Base-by-base conservation (phyloP, 352 stramenopile species). In the Phytopythium kandeliae region DNA sequence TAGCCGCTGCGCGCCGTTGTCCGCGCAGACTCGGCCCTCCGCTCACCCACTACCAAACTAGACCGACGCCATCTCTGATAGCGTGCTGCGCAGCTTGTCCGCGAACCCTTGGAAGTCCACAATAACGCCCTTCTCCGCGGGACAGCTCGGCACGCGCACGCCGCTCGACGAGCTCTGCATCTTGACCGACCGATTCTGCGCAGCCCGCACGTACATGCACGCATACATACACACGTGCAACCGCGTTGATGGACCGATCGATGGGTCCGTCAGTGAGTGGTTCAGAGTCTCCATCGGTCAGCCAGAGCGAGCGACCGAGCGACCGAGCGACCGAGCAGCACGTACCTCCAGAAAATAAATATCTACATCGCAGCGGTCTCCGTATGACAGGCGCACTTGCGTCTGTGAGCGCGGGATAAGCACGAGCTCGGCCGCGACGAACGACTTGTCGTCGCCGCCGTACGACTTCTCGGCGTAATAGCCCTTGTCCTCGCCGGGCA, bases 321-420 rank as follows among this genome's bases (percentile, higher is more conserved):
- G 5, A 5, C 19, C 43, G 10, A 30, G 17, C 21, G n/a, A 7
- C 26, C 43, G 40, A 48, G 41, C 24, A 13, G 19, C 0, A 49
- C 65, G 33, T 63, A 92, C 83, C 83, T 92, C 77, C 57, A 94
- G 71, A 50, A 94, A 94, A 89, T 89, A 92, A 86, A 94, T 89
- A 89, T 94, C 83, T 67, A 94, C 81, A 49, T 78, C 83, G 62
- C 77, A 92, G 24, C 83, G 80, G 54, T 94, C 79, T 48, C 71
- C 81, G 62, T 94, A 94, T 34, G 78, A 86, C 48, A 94, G 57
- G 45, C 81, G 80, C 57, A 94, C 76, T 52, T 92, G 80, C 28
- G 79, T 90, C 60, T 94, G 83, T 42, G 83, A 92, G 46, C 83
- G 78, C 40, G 83, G 83, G 53, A 94, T 94, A 48, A 94, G 68